Evolutionary conservation across 495 filamentous ascomycete genomes (phyloP), one percentile per base, ranked within the genome.

Genomic region (Aspergillus cristatus): DNA sequence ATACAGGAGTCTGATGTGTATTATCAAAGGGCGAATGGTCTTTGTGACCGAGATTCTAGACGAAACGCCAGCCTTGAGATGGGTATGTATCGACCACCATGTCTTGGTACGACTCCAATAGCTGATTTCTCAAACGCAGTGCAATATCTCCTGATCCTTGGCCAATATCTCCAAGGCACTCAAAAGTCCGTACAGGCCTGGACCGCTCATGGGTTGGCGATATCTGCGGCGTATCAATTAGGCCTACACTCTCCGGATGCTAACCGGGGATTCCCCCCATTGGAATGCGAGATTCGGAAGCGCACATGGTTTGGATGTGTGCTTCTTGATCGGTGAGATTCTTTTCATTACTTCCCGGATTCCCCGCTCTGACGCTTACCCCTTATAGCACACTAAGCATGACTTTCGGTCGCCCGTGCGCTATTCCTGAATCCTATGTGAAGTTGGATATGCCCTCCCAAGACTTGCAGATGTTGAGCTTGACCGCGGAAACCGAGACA

Each of bases 231-330:
- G 5, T 47, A 64, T 7, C 59, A 63, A 29, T 47, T 69, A 14
- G 65, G 65, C 4, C 28, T 69, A 7, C 65, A 69, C 41, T 65
- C 60, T 1, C 42, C 36, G 17, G 51, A 62, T 32, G 59, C 65
- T 1, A 51, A 49, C 1, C 43, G 40, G 8, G 35, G 41, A 6
- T 65, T 61, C 33, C 45, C 51, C 7, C 51, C 54, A 0, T 24
- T 68, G 0, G 65, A 68, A 13, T 48, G 53, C 1, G 67, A 71
- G 41, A 53, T 50, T 2, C 42, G 67, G 1, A 67, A 65, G 39
- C 52, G 67, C 1, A 62, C 62, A 2, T 71, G 67, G 67, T 71
- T 56, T 30, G 62, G 57, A 0, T 71, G 67, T 37, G 53, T 70
- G 0, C 41, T 70, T 10, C 45, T 71, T n/a, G 67, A 71, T 18